Conservation (phyloP, 495 filamentous ascomycete species). For the Neurospora pannonica region DNA sequence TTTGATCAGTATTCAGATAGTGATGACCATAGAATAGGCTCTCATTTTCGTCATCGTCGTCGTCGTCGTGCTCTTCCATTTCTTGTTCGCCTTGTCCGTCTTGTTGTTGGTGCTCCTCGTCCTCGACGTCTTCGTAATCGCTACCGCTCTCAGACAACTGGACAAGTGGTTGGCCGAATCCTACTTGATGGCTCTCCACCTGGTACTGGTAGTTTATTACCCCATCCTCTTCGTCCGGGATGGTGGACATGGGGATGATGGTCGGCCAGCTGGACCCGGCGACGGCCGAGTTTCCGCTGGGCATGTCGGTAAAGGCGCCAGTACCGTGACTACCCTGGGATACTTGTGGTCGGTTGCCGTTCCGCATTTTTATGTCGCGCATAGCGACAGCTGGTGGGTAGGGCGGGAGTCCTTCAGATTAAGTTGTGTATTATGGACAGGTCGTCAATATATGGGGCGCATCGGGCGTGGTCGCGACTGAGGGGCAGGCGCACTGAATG, state of each 20-base stretch:
- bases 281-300: background rate
- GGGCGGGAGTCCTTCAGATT: background rate
- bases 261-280: background rate
- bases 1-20: background rate
- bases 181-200: background rate
- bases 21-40: background rate
- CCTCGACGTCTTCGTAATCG: constrained; percentile 9
- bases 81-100: constrained; percentile 11
- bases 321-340: background rate
- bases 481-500: background rate
- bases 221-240: background rate
- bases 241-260: background rate
- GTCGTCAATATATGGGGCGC: background rate
- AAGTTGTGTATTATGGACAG: background rate
- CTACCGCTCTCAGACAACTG: constrained; percentile 1
- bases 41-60: constrained; percentile 9
- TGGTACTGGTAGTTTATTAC: background rate
- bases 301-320: background rate
- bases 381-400: background rate
- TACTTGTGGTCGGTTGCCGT: background rate
- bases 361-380: background rate
- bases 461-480: background rate
- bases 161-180: background rate
- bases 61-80: constrained; percentile 12
- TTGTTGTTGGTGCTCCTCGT: constrained; percentile 12